Base-by-base conservation (phyloP, 1,284 basidiomycete species). In the Trametes pubescens region DNA sequence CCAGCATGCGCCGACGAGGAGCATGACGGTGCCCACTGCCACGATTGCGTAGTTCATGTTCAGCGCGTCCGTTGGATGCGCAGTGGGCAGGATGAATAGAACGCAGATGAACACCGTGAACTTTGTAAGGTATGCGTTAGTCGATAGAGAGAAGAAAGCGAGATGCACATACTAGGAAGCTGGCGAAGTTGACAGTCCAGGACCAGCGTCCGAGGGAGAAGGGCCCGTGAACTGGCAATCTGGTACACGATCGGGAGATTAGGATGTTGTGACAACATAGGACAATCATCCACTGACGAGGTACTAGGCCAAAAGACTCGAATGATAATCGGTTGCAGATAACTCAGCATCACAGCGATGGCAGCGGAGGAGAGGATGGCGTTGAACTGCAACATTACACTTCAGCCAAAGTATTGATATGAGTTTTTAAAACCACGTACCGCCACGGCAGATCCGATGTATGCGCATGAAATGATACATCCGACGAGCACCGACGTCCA, bases 41-140 rank as follows among this genome's bases (percentile, higher is more conserved):
- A 86, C 80, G 51, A 86, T 76, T 2, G 86, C 78, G 67, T 89
- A 89, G 73, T 89, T 89, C 87, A 90, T 90, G 74, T 87, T 86
- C 60, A 80, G 70, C 51, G 78, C 67, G n/a, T 79, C 84, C 34
- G 87, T 86, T 1, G 88, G 89, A 49, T 81, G 79, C 8, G 84
- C 79, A 5, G 86, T 89, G 4, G 89, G 88, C 24, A 90, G 77
- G 57, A 89, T 77, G 72, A 87, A 86, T 10, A 88, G 80, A 6
- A 85, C 70, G 68, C 84, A 85, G 44, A 87, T 79, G 72, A 87
- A 86, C 8, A 81, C 69, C 4, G 79, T 77, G 73, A 87, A 87
- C 53, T 43, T 11, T 26, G 4, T 7, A 2, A n/a, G 4, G 21
- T 5, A 32, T 32, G 16, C 2, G 40, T 44, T 4, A 44, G 40